Evolutionary conservation across 805 yeast species (phyloP).

Genomic region (Saturnispora saitoi): DNA sequence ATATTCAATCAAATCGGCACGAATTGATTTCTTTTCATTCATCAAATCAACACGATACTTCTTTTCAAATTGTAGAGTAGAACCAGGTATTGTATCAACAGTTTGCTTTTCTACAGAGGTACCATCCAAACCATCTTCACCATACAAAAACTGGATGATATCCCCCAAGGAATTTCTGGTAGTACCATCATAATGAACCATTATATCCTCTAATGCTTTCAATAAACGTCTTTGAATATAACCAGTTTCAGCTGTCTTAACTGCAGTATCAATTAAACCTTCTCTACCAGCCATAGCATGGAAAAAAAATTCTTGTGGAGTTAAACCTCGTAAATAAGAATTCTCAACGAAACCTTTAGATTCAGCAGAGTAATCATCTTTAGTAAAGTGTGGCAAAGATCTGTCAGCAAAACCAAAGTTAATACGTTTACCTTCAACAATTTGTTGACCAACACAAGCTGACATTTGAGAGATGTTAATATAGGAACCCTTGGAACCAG

Average conservation of each 20-base stretch:
- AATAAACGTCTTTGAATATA: conserved; percentile 97
- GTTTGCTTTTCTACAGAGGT: conserved; percentile 96
- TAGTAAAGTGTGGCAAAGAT: conserved; percentile 94
- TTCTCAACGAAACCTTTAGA: conserved; percentile 97
- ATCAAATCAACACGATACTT: conserved; percentile 83
- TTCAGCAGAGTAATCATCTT: conserved; percentile 97
- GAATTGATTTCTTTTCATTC: conserved; percentile 49
- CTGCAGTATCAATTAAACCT: conserved; percentile 99
- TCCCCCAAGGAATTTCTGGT: conserved; percentile 97
- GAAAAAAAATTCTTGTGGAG: conserved; percentile 98
- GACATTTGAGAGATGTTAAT: conserved; percentile 99
- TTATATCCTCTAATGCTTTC: conserved; percentile 96
- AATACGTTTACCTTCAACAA: conserved; percentile 99
- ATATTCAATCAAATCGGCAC: conserved; percentile 72
- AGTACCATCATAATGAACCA: conserved; percentile 91
- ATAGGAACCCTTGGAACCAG: conserved; percentile 98
- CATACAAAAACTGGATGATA: conserved; percentile 89
- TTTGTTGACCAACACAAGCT: conserved; percentile 99
- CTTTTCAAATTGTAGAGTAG: conserved; percentile 71
- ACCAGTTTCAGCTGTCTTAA: conserved; percentile 98
- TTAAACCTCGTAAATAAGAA: conserved; percentile 91
- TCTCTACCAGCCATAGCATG: conserved; percentile 99
- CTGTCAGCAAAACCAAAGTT: conserved; percentile 96
- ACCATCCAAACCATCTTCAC: conserved; percentile 99
- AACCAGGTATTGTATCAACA: conserved; percentile 91